These are phyloP conservation scores for Parietichytrium sp. DNA, from an alignment of 108 stramenopile genomes.

Conservation along the genomic window DNA sequence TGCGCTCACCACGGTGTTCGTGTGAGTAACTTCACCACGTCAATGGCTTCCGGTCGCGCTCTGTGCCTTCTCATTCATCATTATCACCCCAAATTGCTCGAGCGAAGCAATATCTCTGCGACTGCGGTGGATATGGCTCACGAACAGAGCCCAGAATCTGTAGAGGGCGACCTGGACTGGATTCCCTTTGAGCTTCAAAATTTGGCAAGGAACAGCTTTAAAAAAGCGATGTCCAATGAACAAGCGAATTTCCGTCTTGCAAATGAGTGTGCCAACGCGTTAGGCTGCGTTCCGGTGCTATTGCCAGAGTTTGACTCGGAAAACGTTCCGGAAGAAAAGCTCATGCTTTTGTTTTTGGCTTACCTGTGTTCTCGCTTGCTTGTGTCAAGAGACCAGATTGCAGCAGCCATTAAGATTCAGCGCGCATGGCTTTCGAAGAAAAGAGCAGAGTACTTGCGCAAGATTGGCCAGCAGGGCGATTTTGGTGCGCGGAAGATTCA, in stretches of 20 bases:
- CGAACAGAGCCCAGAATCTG: neutral
- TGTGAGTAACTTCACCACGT: conserved; percentile 71
- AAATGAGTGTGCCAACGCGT: conserved; percentile 57
- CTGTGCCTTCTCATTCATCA: conserved; percentile 81
- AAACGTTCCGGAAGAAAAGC: conserved; percentile 72
- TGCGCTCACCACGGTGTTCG: conserved; percentile 69
- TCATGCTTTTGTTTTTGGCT: conserved; percentile 73
- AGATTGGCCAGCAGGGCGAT: neutral
- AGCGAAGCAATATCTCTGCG: conserved; percentile 58
- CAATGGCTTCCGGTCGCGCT: conserved; percentile 79
- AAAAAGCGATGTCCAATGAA: conserved; percentile 63
- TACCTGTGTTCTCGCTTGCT: conserved; percentile 81
- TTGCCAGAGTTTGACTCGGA: conserved; percentile 68
- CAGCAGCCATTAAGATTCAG: conserved; percentile 57
- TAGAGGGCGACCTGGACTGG: neutral
- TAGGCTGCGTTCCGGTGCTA: conserved; percentile 83
- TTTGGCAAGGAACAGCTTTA: neutral
- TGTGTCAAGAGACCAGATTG: conserved; percentile 75
- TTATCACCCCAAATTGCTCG: conserved; percentile 78
- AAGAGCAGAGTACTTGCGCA: neutral
- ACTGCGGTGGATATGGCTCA: conserved; percentile 46
- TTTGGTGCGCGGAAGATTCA: conserved; percentile 38
- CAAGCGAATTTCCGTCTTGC: conserved; percentile 66
- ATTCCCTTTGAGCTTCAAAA: neutral
- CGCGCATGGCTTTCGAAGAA: conserved; percentile 40